Evolutionary conservation across 257 asterid species (phyloP).

Genomic region (Cinchona pubescens): DNA sequence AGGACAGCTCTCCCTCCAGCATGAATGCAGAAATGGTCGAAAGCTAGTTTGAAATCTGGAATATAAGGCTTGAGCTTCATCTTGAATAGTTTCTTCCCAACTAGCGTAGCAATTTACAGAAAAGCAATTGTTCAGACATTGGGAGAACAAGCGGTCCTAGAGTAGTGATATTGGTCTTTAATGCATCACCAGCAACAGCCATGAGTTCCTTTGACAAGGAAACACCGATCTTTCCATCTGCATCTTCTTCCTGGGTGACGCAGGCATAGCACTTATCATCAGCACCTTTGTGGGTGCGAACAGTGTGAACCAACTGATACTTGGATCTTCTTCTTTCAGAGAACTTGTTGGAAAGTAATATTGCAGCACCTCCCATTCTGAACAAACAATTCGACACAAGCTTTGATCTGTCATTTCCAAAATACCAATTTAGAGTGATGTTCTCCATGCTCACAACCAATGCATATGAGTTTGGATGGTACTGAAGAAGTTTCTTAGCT

Average conservation of each 20-base stretch:
- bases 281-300: slow-evolving; percentile 41
- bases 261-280: slow-evolving; percentile 40
- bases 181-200: slow-evolving; percentile 50
- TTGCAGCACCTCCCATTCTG: slow-evolving; percentile 45
- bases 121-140: slow-evolving; percentile 37
- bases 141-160: slow-evolving; percentile 42
- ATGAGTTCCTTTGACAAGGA: slow-evolving; percentile 41
- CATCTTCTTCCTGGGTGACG: slow-evolving; percentile 38
- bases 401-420: slow-evolving; percentile 41
- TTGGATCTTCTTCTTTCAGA: slow-evolving; percentile 37
- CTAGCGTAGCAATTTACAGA: slow-evolving; percentile 31
- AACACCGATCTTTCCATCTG: slow-evolving; percentile 32
- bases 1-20: slow-evolving; percentile 48
- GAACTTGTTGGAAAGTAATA: slow-evolving; percentile 33
- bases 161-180: slow-evolving; percentile 41
- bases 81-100: slow-evolving; percentile 36
- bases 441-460: slow-evolving; percentile 41
- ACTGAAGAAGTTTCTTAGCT: slow-evolving; percentile 39
- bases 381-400: slow-evolving; percentile 43
- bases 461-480: slow-evolving; percentile 35
- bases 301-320: slow-evolving; percentile 28
- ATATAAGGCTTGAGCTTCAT: slow-evolving; percentile 41
- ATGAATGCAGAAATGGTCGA: slow-evolving; percentile 47
- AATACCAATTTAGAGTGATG: slow-evolving; percentile 41
- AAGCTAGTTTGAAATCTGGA: slow-evolving; percentile 40